Evolutionary conservation across 768 basidiomycete species (phyloP).

Genomic region (Gymnopilus dilepis): DNA sequence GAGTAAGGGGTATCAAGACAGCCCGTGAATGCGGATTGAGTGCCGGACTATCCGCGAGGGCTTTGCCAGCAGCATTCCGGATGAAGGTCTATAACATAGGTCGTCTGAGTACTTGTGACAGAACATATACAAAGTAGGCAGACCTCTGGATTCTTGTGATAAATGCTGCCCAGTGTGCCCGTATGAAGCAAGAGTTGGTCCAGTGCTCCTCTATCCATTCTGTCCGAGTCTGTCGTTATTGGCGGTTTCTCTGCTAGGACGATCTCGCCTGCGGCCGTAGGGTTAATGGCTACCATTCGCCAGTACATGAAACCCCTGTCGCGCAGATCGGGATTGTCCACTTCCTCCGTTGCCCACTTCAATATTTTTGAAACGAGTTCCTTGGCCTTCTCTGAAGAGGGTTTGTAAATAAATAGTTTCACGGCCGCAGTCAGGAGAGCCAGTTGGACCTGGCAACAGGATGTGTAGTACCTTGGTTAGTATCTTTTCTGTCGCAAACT

Average conservation of each 20-base stretch:
- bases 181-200: constrained; percentile 95
- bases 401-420: constrained; percentile 93
- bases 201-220: constrained; percentile 95
- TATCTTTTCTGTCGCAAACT: no score
- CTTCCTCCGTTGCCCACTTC: constrained; percentile 96
- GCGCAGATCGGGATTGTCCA: constrained; percentile 96
- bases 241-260: constrained; percentile 93
- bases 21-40: constrained; percentile 82
- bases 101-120: no score
- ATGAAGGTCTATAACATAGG: constrained; percentile 78
- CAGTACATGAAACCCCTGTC: constrained; percentile 99
- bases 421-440: constrained; percentile 93
- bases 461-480: no score
- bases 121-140: constrained; percentile 27
- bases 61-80: constrained; percentile 83
- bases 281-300: constrained; percentile 94
- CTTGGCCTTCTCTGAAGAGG: constrained; percentile 82
- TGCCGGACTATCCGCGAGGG: constrained; percentile 86
- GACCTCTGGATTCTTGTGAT: constrained; percentile 97
- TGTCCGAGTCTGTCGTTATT: constrained; percentile 97
- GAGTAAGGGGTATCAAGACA: constrained; percentile 66
- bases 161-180: constrained; percentile 92
- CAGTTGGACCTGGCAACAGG: constrained; percentile 83
- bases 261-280: constrained; percentile 84
- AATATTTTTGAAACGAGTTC: constrained; percentile 93